A percentile compares a stretch with the other conserved stretches of the same genome.
Conservation (phyloP, 345 rosid species). For the Lenwebbia sp. region DNA sequence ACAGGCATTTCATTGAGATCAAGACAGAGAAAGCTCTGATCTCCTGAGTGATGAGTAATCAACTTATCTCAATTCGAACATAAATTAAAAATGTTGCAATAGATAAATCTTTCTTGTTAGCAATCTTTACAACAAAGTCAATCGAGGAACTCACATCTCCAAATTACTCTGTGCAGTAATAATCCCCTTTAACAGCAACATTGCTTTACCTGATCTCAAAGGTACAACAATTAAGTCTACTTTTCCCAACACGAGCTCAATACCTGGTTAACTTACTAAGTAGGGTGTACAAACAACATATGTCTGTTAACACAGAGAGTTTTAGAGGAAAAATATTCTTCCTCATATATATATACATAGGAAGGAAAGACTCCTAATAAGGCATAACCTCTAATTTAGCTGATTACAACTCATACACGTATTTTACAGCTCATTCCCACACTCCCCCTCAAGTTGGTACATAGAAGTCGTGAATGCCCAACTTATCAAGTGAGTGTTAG, state of each 20-base stretch:
- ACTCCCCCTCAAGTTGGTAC: no score
- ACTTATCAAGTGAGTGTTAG: no score
- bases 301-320: no score
- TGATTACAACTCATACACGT: no score
- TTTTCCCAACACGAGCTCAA: neutral
- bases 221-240: neutral
- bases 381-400: no score
- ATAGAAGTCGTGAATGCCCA: no score
- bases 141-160: neutral
- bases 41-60: neutral
- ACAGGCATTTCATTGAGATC: neutral
- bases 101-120: neutral
- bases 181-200: neutral
- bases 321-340: no score
- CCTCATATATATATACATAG: no score
- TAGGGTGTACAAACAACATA: neutral
- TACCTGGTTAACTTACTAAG: neutral
- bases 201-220: neutral
- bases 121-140: neutral
- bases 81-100: neutral
- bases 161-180: neutral
- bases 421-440: no score
- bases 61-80: neutral
- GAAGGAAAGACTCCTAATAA: no score
- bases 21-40: neutral